Percentiles rank a stretch among this genome's conserved stretches.
Evolutionary conservation across 345 rosid genomes (phyloP).

Genomic region (Pugionium cornutum): DNA sequence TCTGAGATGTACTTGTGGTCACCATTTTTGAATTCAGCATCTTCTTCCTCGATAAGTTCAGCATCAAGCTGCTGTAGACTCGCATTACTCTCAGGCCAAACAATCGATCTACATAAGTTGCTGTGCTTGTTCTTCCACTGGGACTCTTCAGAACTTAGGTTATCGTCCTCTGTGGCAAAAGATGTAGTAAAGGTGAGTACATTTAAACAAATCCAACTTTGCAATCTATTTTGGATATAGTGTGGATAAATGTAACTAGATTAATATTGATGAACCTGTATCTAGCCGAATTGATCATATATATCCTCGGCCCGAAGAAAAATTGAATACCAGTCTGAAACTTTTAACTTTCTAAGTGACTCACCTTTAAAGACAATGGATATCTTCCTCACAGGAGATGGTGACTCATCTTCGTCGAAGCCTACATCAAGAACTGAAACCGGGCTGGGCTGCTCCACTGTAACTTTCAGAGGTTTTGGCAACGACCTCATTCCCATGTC

Average conservation of each 20-base stretch:
- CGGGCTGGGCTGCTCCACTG: constrained; percentile 89
- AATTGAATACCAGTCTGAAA: not conserved
- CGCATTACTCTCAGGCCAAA: constrained; percentile 43
- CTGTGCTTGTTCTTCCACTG: constrained; percentile 44
- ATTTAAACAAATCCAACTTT: constrained; percentile 16
- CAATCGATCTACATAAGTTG: constrained; percentile 39
- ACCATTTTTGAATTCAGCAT: constrained; percentile 38
- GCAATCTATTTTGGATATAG: constrained; percentile 10
- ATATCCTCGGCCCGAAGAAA: not conserved
- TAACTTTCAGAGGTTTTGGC: constrained; percentile 46
- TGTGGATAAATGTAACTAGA: constrained; percentile 12
- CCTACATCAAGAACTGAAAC: constrained; percentile 88
- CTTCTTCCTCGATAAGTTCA: constrained; percentile 36
- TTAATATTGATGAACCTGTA: constrained; percentile 5
- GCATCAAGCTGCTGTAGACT: constrained; percentile 37
- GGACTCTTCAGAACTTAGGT: constrained; percentile 45
- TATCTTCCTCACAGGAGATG: constrained; percentile 80
- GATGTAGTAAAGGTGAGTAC: constrained; percentile 34
- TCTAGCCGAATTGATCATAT: not conserved
- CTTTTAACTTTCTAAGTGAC: constrained; percentile 13
- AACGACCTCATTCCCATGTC: constrained; percentile 39
- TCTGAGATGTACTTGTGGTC: constrained; percentile 68
- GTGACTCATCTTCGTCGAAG: constrained; percentile 69
- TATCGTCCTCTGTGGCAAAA: constrained; percentile 53
- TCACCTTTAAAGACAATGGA: constrained; percentile 67